These are phyloP conservation scores for Lophiotrema nucula DNA, from an alignment of 495 filamentous ascomycete species.

Conservation along the genomic window DNA sequence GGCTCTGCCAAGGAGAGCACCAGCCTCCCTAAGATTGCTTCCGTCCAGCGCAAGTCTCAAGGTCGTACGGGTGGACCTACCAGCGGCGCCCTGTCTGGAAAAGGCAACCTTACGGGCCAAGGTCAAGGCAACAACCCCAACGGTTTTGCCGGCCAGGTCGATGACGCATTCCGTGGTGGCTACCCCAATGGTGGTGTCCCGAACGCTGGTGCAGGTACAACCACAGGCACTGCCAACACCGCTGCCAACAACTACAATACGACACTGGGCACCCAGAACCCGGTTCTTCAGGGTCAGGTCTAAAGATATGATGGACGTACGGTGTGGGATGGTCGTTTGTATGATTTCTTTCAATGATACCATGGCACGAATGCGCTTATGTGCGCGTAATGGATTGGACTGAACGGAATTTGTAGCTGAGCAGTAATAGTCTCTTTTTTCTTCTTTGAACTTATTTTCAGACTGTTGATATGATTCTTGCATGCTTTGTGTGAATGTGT, in stretches of 20 bases:
- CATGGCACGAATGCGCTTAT: too few relatives aligned
- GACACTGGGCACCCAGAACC: slow-evolving; percentile 49
- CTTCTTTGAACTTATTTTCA: too few relatives aligned
- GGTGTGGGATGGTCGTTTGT: too few relatives aligned
- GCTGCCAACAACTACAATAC: slow-evolving; percentile 34
- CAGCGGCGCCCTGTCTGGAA: slow-evolving; percentile 10
- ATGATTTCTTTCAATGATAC: too few relatives aligned
- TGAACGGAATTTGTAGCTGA: too few relatives aligned
- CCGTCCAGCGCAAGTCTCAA: slow-evolving; percentile 66
- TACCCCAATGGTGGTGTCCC: slow-evolving; percentile 27
- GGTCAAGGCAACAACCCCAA: background rate
- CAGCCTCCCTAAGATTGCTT: slow-evolving; percentile 63
- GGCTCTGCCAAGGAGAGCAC: slow-evolving; percentile 71
- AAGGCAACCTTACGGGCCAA: background rate
- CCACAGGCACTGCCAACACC: background rate
- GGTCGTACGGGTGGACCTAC: slow-evolving; percentile 22
- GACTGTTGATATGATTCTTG: too few relatives aligned
- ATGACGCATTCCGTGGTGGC: slow-evolving; percentile 45
- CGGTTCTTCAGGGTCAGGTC: slow-evolving; percentile 46
- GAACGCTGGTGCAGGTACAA: slow-evolving; percentile 10
- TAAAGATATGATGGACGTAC: too few relatives aligned
- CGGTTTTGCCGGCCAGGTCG: slow-evolving; percentile 21
- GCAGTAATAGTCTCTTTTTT: too few relatives aligned
- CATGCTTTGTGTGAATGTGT: too few relatives aligned
- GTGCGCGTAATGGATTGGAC: too few relatives aligned